A percentile compares a stretch with the other conserved stretches of the same genome.
phyloP scores from a whole-genome alignment of 2,329 filamentous ascomycete species.

The Cercospora sp. region DNA sequence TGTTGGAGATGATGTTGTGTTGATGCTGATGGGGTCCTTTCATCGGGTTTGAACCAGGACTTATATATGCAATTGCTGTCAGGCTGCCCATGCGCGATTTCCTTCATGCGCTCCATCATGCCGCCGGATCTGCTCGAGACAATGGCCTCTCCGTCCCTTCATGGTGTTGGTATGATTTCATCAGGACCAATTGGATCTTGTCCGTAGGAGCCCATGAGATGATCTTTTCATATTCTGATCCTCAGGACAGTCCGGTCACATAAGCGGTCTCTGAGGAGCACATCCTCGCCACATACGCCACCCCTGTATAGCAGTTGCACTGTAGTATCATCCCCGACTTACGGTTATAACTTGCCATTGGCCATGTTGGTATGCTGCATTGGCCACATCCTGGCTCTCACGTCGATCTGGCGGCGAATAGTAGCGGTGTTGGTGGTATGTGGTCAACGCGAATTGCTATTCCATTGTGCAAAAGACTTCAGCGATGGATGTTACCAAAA shows the following conservation, averaged over 20 bases:
- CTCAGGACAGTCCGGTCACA: not conserved
- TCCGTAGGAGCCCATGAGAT: not conserved
- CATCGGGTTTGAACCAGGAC: not conserved
- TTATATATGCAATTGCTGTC: not conserved
- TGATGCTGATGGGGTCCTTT: not conserved
- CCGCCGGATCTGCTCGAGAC: not conserved
- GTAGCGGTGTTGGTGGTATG: not conserved
- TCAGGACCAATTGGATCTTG: not conserved
- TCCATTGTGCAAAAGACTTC: not conserved
- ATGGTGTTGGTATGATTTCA: not conserved
- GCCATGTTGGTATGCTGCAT: not conserved
- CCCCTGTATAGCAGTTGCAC: not conserved
- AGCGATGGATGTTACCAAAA: not conserved
- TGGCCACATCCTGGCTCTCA: not conserved
- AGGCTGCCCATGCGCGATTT: not conserved
- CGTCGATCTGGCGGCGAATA: not conserved
- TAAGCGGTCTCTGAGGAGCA: not conserved
- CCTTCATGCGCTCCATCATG: not conserved
- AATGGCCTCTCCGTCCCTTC: not conserved
- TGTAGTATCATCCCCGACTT: not conserved
- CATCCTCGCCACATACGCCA: not conserved
- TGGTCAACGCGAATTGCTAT: not conserved
- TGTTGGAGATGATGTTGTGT: not conserved
- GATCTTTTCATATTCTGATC: not conserved
- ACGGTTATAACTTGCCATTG: not conserved